A percentile compares a stretch with the other conserved stretches of the same genome.
phyloP scores from a whole-genome alignment of 1,284 basidiomycete species.

The Boletus semigastroideus region DNA sequence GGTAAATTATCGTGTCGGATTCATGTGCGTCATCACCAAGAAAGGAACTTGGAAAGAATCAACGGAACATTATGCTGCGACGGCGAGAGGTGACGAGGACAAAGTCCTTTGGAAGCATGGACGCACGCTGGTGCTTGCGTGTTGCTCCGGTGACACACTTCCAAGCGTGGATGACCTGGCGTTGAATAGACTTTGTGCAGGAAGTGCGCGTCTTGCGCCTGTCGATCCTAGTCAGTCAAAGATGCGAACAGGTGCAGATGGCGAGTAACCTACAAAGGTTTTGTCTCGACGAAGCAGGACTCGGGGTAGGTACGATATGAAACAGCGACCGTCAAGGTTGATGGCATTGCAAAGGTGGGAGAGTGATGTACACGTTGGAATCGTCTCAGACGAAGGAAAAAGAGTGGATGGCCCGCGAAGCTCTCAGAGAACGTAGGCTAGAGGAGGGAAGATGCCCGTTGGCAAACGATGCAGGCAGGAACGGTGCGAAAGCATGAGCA shows the following conservation, averaged over 20 bases:
- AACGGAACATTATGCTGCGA: constrained; percentile 43
- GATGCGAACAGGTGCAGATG: neutral
- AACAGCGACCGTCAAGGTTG: constrained; percentile 4
- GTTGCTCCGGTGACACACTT: constrained; percentile 56
- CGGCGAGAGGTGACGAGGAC: constrained; percentile 57
- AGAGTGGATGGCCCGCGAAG: constrained; percentile 21
- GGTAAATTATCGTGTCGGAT: constrained; percentile 4
- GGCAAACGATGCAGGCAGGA: constrained; percentile 1
- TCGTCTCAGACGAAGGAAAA: constrained; percentile 32
- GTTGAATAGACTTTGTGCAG: constrained; percentile 51
- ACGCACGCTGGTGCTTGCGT: constrained; percentile 50
- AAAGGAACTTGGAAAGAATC: neutral
- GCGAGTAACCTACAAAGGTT: constrained; percentile 23
- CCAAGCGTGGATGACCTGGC: constrained; percentile 58
- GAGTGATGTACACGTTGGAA: neutral
- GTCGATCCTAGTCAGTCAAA: neutral
- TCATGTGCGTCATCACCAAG: constrained; percentile 9
- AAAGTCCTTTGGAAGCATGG: constrained; percentile 57
- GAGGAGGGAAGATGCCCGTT: constrained; percentile 3
- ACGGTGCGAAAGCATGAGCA: neutral
- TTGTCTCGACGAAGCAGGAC: constrained; percentile 27
- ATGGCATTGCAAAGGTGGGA: constrained; percentile 10
- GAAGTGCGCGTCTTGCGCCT: constrained; percentile 33
- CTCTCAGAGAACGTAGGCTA: constrained; percentile 24
- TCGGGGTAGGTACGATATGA: constrained; percentile 18